These are phyloP conservation scores for Solanum rostratum DNA, from an alignment of 257 asterid genomes.

Conservation along the genomic window DNA sequence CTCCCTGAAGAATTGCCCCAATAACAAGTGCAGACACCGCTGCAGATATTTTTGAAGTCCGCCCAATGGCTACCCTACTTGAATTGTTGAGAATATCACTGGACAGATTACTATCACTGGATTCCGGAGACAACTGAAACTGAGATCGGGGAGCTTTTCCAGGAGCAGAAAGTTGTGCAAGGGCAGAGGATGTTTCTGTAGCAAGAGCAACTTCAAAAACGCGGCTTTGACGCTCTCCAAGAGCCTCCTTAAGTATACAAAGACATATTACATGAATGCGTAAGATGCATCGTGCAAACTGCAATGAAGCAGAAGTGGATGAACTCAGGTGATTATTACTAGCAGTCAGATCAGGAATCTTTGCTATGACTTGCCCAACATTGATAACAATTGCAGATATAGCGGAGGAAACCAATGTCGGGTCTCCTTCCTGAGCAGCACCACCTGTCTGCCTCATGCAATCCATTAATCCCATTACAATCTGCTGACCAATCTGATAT, in stretches of 20 bases:
- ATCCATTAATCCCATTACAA: constrained; percentile 78
- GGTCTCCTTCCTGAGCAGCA: constrained; percentile 99
- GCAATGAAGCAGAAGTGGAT: constrained; percentile 44
- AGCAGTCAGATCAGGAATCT: constrained; percentile 60
- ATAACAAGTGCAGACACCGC: constrained; percentile 79
- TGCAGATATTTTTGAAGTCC: constrained; percentile 51
- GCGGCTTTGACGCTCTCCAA: constrained; percentile 97
- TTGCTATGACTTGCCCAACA: constrained; percentile 62
- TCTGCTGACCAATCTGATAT: constrained; percentile 66
- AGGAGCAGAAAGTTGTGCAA: constrained; percentile 52
- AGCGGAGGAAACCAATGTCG: constrained; percentile 87
- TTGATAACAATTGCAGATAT: constrained; percentile 75
- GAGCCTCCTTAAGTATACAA: constrained; percentile 83
- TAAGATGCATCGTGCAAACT: constrained; percentile 62
- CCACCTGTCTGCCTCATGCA: constrained; percentile 99
- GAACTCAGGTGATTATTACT: constrained; percentile 40
- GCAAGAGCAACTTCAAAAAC: constrained; percentile 98
- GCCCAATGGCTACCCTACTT: constrained; percentile 37
- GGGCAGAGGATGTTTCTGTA: constrained; percentile 75
- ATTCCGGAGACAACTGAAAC: constrained; percentile 63
- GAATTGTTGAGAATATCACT: constrained; percentile 43
- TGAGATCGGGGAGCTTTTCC: constrained; percentile 74
- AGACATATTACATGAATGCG: constrained; percentile 75
- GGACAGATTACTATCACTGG: constrained; percentile 46
- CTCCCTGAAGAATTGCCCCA: constrained; percentile 89